Conservation (phyloP, 345 rosid species). For the Rhizophora apiculata region DNA sequence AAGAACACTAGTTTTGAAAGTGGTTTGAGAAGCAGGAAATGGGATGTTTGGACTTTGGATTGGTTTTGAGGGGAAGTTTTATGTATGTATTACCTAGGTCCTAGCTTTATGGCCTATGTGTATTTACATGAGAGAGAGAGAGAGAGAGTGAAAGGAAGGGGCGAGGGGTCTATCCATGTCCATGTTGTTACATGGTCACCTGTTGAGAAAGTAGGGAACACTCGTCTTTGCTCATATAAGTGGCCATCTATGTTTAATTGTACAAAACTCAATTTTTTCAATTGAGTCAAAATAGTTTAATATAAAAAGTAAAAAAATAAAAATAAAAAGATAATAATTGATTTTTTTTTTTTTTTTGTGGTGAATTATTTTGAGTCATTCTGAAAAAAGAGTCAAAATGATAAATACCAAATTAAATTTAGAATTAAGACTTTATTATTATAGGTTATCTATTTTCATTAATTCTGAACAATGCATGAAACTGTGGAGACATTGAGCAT, state of each 20-base stretch:
- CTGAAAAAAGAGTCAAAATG: no score
- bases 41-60: neutral
- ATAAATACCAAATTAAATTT: no score
- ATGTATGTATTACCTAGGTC: slow-evolving; percentile 6
- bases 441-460: no score
- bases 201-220: slow-evolving; percentile 4
- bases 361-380: no score
- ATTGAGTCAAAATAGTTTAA: neutral
- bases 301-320: no score
- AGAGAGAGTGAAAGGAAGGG: neutral
- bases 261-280: no score
- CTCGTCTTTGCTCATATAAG: slow-evolving; percentile 10
- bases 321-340: no score
- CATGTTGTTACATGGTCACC: neutral
- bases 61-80: neutral
- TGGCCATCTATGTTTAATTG: neutral
- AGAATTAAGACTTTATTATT: no score
- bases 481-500: no score
- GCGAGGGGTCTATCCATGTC: neutral
- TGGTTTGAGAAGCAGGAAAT: neutral
- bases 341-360: no score
- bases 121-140: slow-evolving; percentile 4
- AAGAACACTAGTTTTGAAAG: neutral
- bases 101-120: slow-evolving; percentile 15
- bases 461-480: no score